Conservation (phyloP, 345 rosid species). For the Eucalyptus microcorys region DNA sequence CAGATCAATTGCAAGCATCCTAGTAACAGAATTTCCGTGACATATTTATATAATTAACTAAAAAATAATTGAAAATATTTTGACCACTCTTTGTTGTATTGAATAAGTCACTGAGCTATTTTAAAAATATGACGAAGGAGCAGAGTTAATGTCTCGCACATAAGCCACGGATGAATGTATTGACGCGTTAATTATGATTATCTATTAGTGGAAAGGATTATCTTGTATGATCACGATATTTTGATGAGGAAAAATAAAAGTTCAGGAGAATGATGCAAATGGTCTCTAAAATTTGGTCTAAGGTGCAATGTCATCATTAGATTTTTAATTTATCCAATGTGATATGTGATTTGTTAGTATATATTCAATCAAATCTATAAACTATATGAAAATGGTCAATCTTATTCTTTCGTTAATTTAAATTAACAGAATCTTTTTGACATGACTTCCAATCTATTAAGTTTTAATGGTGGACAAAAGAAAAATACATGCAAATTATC, state of each 20-base stretch:
- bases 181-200: neutral
- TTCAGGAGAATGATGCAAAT: neutral
- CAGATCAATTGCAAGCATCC: neutral
- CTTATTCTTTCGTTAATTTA: neutral
- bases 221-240: neutral
- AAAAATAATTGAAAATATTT: neutral
- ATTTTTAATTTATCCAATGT: neutral
- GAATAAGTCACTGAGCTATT: neutral
- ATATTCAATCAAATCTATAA: accelerated
- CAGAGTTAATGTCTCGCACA: neutral
- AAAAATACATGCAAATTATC: neutral
- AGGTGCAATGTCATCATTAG: neutral
- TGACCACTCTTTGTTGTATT: neutral
- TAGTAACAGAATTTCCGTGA: neutral
- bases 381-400: neutral
- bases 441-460: neutral
- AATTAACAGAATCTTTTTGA: neutral
- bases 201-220: neutral
- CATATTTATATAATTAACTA: neutral
- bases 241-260: neutral
- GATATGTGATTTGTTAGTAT: neutral
- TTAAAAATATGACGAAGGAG: neutral
- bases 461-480: neutral
- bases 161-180: neutral
- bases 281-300: neutral